Evolutionary conservation across 116 monocot genomes (phyloP), one percentile per base, ranked within the genome.

Genomic region (Papilionanthe hybrid): DNA sequence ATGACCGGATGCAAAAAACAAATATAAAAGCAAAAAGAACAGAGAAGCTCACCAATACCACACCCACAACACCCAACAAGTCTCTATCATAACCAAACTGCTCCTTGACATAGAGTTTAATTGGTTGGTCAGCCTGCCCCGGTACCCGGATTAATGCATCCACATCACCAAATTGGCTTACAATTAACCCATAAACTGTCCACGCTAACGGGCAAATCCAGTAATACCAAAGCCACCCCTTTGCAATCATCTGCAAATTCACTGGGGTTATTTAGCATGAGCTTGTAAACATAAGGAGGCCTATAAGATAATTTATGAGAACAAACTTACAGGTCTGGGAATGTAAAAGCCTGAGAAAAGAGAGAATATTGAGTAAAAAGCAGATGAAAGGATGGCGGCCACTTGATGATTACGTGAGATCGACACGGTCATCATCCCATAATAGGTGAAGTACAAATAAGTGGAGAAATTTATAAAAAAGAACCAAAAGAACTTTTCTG

Each of bases 141-240:
- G 89, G 84, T 19, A 89, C 86, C 1, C 5, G 23, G 55, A 89
- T 89, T 32, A 17, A 5, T 3, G 45, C 72, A 0, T 89, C 72
- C 28, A 86, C 57, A 75, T 89, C 89, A 66, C 85, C 86, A 44
- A 86, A 89, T 44, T 89, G 89, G 1, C 83, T 86, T 30, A 78
- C 76, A 28, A 89, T 89, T 11, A 89, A 73, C 13, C 89, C 89
- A 28, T 89, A 89, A 18, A 89, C 84, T 1, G 89, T 86, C 89
- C 89, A 89, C 28, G 86, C 78, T 49, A 86, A 76, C 42, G 89
- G 89, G 66, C 89, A 89, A 69, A 89, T 86, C 89, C 89, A 89
- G 63, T 89, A 89, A 77, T 89, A 89, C 89, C 89, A 89, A 43
- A 84, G 49, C 86, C 89, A 89, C 82, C 83, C 78, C 43, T 72